phyloP scores from a whole-genome alignment of 495 filamentous ascomycete species.

The Neurospora discreta region DNA sequence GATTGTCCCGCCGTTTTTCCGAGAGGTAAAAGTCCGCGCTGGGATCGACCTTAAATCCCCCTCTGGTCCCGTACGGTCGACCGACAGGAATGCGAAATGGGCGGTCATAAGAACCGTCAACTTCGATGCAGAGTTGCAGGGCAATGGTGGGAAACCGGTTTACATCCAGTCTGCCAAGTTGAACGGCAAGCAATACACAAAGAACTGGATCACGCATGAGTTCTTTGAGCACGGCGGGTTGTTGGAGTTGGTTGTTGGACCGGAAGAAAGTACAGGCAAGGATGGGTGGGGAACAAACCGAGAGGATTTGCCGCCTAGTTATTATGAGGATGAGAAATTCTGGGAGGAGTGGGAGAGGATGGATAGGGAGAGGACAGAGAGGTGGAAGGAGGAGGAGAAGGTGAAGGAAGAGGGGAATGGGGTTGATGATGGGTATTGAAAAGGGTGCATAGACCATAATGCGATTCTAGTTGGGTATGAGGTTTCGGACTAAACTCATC shows the following conservation, averaged over 20 bases:
- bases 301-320: constrained; percentile 57
- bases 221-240: constrained; percentile 58
- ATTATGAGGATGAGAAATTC: constrained; percentile 1
- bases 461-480: background rate
- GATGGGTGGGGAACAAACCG: constrained; percentile 48
- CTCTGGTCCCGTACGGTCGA: background rate
- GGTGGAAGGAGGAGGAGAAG: background rate
- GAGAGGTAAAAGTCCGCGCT: constrained; percentile 44
- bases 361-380: background rate
- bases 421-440: background rate
- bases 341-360: background rate
- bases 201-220: constrained; percentile 62
- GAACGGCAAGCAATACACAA: constrained; percentile 50
- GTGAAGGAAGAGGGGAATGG: background rate
- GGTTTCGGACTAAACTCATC: background rate
- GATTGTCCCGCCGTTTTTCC: constrained; percentile 55
- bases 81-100: constrained; percentile 26
- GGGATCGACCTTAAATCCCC: constrained; percentile 25
- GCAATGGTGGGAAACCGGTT: constrained; percentile 24
- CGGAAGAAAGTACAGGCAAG: constrained; percentile 42
- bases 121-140: constrained; percentile 39
- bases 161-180: constrained; percentile 59
- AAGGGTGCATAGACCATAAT: too few species aligned
- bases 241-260: constrained; percentile 52
- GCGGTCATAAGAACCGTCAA: constrained; percentile 46